phyloP scores from a whole-genome alignment of 495 filamentous ascomycete species.

The Cercophora sp. region DNA sequence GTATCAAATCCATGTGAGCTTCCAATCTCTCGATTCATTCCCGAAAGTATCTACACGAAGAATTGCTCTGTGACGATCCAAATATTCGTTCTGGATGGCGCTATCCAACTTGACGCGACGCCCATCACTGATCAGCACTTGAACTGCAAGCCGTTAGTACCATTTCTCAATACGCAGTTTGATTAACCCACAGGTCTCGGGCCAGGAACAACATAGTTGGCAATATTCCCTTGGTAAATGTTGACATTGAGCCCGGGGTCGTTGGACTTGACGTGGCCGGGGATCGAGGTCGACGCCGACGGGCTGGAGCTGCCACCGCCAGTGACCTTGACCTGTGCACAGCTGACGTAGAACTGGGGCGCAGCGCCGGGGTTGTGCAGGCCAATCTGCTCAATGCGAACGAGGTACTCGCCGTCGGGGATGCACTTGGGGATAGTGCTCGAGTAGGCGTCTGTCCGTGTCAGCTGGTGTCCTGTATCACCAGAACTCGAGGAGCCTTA shows the following conservation, averaged over 20 bases:
- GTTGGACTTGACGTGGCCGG: slow-evolving; percentile 50
- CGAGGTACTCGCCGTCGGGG: slow-evolving; percentile 56
- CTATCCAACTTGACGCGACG: too few species aligned
- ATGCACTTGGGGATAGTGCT: slow-evolving; percentile 51
- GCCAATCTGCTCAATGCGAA: slow-evolving; percentile 57
- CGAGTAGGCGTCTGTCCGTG: slow-evolving; percentile 38
- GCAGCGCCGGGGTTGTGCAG: slow-evolving; percentile 52
- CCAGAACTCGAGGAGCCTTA: slow-evolving; percentile 8
- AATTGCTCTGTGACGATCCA: too few species aligned
- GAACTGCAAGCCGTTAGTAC: slow-evolving; percentile 6
- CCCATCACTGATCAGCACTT: too few species aligned
- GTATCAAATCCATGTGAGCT: too few species aligned
- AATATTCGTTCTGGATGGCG: too few species aligned
- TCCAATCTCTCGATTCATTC: too few species aligned
- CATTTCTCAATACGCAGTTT: too few species aligned
- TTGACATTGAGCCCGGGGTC: slow-evolving; percentile 50
- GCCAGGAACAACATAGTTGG: slow-evolving; percentile 24
- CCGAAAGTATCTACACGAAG: too few species aligned
- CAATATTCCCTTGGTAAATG: slow-evolving; percentile 17
- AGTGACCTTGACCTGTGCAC: slow-evolving; percentile 56
- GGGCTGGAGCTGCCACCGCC: slow-evolving; percentile 44
- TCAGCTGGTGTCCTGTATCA: not conserved
- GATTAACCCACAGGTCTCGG: slow-evolving; percentile 18
- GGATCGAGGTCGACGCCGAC: slow-evolving; percentile 45
- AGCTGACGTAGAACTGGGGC: slow-evolving; percentile 52